Conservation (phyloP, 2,329 filamentous ascomycete genomes). For the Chaetomium olivaceum region DNA sequence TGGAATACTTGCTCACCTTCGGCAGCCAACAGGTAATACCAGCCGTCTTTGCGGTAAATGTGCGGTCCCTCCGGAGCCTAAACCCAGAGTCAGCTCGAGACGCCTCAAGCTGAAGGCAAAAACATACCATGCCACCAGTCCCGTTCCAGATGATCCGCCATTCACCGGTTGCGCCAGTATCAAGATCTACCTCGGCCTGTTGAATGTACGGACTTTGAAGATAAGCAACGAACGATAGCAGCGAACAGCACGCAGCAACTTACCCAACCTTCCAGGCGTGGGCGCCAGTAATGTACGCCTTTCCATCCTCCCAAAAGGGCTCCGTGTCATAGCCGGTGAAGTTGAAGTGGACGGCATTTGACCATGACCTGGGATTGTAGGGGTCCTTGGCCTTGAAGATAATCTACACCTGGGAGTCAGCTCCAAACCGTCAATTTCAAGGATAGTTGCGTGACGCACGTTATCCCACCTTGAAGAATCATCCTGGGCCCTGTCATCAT, state of each 20-base stretch:
- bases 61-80: conserved; percentile 56
- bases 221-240: neutral
- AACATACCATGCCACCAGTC: conserved; percentile 41
- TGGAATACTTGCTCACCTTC: conserved; percentile 42
- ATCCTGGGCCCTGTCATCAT: conserved; percentile 40
- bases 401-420: conserved; percentile 34
- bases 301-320: conserved; percentile 58
- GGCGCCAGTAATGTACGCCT: conserved; percentile 46
- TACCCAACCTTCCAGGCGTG: conserved; percentile 31
- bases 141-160: conserved; percentile 50
- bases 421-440: neutral
- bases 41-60: conserved; percentile 52
- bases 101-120: neutral
- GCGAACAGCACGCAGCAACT: neutral
- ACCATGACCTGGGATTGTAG: conserved; percentile 48
- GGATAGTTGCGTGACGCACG: conserved; percentile 20
- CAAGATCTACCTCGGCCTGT: conserved; percentile 43
- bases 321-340: conserved; percentile 56
- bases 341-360: conserved; percentile 49
- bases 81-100: neutral
- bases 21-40: conserved; percentile 55
- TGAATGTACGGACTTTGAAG: conserved; percentile 42
- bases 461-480: conserved; percentile 44
- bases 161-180: conserved; percentile 43
- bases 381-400: conserved; percentile 49